Conservation (phyloP, 768 basidiomycete species). For the Kwoniella sp. region DNA sequence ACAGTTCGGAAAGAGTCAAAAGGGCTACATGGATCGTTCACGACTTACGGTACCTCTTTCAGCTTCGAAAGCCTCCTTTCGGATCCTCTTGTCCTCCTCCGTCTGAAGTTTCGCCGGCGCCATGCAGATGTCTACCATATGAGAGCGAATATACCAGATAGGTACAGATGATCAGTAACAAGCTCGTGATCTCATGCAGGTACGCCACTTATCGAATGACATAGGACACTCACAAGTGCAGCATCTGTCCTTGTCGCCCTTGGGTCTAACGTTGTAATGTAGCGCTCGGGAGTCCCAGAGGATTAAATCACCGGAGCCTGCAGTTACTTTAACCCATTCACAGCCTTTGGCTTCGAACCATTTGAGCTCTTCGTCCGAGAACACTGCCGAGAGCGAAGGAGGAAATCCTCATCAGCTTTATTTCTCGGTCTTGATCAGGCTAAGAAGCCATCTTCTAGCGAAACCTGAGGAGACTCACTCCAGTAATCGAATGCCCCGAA, state of each 20-base stretch:
- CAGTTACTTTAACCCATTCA: constrained; percentile 46
- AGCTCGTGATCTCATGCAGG: too few relatives aligned
- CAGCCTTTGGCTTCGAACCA: constrained; percentile 50
- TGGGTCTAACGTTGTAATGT: constrained; percentile 46
- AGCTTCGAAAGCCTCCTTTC: constrained; percentile 24
- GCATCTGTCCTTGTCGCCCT: constrained; percentile 34
- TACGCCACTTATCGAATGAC: too few relatives aligned
- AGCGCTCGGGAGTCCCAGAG: constrained; percentile 46
- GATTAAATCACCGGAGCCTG: constrained; percentile 50
- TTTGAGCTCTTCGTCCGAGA: constrained; percentile 38
- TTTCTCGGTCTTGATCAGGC: too few relatives aligned
- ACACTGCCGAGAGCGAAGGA: constrained; percentile 9
- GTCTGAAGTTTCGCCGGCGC: constrained; percentile 32
- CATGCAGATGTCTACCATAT: constrained; percentile 39
- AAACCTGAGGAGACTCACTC: too few relatives aligned
- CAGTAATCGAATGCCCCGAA: constrained; percentile 29
- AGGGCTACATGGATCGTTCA: not conserved
- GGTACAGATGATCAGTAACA: too few relatives aligned
- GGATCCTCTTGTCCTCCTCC: constrained; percentile 34
- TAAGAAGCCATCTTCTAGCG: too few relatives aligned
- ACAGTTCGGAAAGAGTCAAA: too few relatives aligned
- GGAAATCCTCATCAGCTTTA: too few relatives aligned
- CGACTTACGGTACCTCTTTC: constrained; percentile 16
- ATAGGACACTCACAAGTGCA: constrained; percentile 30
- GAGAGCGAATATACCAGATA: too few relatives aligned